Base-by-base conservation (phyloP, 495 filamentous ascomycete genomes). In the Neurospora hispaniola region DNA sequence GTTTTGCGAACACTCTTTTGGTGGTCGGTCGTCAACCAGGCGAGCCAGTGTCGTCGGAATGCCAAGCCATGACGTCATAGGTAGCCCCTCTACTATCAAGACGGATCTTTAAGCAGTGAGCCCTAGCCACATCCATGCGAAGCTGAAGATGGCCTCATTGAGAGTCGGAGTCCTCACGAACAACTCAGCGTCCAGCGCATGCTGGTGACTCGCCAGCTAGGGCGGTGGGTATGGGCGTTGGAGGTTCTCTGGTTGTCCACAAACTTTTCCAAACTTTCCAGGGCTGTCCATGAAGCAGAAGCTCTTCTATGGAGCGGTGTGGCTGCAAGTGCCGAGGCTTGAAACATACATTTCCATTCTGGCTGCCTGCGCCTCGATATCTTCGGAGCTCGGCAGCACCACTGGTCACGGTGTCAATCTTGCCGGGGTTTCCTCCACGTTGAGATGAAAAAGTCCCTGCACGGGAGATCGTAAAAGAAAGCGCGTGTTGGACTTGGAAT, bases 71-170 rank as follows among this genome's bases (percentile, higher is more conserved):
- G 70, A 41, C 41, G 27, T 41, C 40, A 44, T 7, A 42, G 18
- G 16, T 2, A 42, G 69, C 41, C 70, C 40, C 41, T 31, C 70
- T 44, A 71, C 70, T 44, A 71, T 41, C 9, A 9, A 11, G 42
- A 41, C 27, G 27, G 27, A 42, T 42, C 35, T 39, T 39, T 39
- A 12, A 20, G 31, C 18, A 44, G 5, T 44, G 35, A 31, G 42
- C 43, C 40, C 41, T 42, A 44, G 42, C 41, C 42, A 71, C 27
- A 71, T 66, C 70, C 70, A 71, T 71, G 70, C 14, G 44, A 66
- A 71, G 70, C 70, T 71, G 70, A 71, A 71, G n/a, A 31, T 35
- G 27, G 54, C 23, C 43, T 59, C 31, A 20, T 46, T 35, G 70
- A 40, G 18, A 31, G 54, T 66, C 23, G 20, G 31, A 71, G 39